Base-by-base conservation (phyloP, 139 green algal genomes). In the Diplosphaera chodatii region DNA sequence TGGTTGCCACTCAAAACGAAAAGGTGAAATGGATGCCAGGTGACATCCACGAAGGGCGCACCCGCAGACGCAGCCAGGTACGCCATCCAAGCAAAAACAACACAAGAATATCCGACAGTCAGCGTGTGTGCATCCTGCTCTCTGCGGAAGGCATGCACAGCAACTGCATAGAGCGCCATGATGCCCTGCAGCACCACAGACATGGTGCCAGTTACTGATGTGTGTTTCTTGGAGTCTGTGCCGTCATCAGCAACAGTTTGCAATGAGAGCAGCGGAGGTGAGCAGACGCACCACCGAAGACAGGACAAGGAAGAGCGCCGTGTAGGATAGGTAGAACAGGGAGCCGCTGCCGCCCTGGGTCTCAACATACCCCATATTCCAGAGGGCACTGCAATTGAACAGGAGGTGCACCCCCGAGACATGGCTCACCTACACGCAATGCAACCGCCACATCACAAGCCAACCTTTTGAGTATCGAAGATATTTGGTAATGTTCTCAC, bases 61-160 rank as follows among this genome's bases (percentile, higher is more conserved):
- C 62, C 62, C 6, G 27, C 31, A 28, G 22, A 69, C 15, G 76
- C 37, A 23, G 78, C 68, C 13, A 92, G 48, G 22, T 85, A 55
- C 20, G 86, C 74, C 85, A 93, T 89, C 80, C 79, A 89, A 0
- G 88, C 87, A 75, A 93, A 93, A 5, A 92, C 66, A 34, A 94
- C 88, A 28, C 76, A 78, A 4, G 68, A 82, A 74, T 92, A 93
- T 22, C 88, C 88, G 37, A 94, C 86, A 20, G 86, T 74, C 1
- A 56, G 71, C 1, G 77, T 78, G 27, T 63, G 62, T 13, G 69
- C 40, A 66, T 85, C 81, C 27, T 78, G 67, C 69, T 87, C 85
- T 13, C 25, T 28, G 21, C 40, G 27, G 13, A 80, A 32, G 1
- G 64, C 20, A 16, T 30, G 13, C 27, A 91, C 69, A 28, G 76